Conservation (phyloP, 305 asterid species). For the Nicotiana rustica region DNA sequence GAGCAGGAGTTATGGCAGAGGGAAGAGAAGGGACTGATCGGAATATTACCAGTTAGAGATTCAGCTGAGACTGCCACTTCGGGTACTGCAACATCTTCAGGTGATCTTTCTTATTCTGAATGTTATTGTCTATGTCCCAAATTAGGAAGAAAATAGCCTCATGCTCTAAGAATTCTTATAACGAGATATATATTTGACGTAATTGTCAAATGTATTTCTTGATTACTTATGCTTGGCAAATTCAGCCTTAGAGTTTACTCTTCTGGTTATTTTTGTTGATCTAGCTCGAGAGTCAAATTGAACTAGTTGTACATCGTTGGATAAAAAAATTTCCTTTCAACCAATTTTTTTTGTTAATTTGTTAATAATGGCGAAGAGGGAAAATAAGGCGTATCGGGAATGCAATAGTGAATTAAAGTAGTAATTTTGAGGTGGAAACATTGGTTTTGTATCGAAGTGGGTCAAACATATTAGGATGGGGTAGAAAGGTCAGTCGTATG, state of each 20-base stretch:
- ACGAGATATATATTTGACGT: background rate
- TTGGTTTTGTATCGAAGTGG: background rate
- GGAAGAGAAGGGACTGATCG: constrained; percentile 95
- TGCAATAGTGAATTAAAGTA: background rate
- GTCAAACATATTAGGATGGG: background rate
- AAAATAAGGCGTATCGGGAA: background rate
- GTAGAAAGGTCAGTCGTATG: background rate
- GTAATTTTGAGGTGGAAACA: background rate
- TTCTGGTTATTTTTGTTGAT: no score
- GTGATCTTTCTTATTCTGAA: constrained; percentile 50
- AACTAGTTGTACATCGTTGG: no score
- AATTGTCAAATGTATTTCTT: no score
- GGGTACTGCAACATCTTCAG: constrained; percentile 60
- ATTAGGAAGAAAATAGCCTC: background rate
- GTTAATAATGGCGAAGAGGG: background rate
- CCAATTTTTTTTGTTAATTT: background rate
- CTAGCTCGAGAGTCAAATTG: no score
- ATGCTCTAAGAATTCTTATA: constrained; percentile 17
- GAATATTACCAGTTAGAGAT: constrained; percentile 94
- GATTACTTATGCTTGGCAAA: no score
- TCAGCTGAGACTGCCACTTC: constrained; percentile 64
- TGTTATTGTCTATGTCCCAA: background rate
- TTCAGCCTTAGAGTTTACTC: no score
- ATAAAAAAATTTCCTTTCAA: no score
- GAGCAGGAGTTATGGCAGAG: constrained; percentile 99